These are phyloP conservation scores for Calonectria fujianensis DNA, from an alignment of 2,329 filamentous ascomycete genomes.

Conservation along the genomic window DNA sequence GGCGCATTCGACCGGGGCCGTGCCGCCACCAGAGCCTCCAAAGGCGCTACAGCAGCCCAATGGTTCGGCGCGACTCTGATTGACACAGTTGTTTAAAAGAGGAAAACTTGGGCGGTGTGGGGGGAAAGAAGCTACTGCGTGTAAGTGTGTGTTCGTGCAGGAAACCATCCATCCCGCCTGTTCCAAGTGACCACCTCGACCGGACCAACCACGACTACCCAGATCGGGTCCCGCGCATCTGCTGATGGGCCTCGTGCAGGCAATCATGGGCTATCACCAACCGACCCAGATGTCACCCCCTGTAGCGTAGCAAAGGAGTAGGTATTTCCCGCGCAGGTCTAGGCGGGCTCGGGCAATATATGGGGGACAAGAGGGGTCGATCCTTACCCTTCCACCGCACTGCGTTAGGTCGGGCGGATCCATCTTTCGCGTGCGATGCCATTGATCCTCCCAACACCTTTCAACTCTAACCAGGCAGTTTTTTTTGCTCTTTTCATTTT, in stretches of 20 bases:
- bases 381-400: constrained; percentile 48
- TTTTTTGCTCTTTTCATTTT: constrained; percentile 36
- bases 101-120: background rate
- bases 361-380: constrained; percentile 44
- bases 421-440: constrained; percentile 49
- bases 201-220: constrained; percentile 6
- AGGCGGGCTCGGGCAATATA: constrained; percentile 39
- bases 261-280: constrained; percentile 19
- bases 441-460: constrained; percentile 45
- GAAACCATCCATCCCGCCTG: constrained; percentile 6
- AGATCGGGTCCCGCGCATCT: constrained; percentile 23
- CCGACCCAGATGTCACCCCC: background rate
- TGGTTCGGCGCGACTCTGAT: constrained; percentile 27
- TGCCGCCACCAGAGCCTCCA: constrained; percentile 30
- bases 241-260: constrained; percentile 27
- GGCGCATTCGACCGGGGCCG: constrained; percentile 42
- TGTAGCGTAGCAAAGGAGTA: constrained; percentile 2
- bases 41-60: background rate
- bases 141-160: constrained; percentile 14
- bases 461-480: constrained; percentile 45
- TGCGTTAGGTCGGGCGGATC: constrained; percentile 52
- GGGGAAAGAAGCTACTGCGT: background rate
- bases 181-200: background rate
- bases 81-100: constrained; percentile 13
- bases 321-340: constrained; percentile 5